Evolutionary conservation across 495 filamentous ascomycete species (phyloP), one percentile per base, ranked within the genome.

Genomic region (Sordaria brevicollis): DNA sequence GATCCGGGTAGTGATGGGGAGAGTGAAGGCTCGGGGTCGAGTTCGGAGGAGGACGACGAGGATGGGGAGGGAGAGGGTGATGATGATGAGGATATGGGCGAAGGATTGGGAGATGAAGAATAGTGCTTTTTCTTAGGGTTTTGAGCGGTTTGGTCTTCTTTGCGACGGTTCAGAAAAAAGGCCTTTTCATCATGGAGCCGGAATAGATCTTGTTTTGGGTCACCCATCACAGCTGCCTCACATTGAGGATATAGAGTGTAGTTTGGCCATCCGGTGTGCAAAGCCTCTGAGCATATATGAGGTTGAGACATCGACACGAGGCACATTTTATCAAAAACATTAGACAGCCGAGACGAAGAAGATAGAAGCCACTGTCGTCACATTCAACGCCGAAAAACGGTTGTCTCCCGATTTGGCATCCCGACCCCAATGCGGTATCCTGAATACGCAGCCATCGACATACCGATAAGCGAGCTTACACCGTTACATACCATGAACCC

Each of bases 1-100:
- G 89, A 94, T 74, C 92, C 92, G 4, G 92, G 90, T 2, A 91
- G 88, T 71, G 91, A 90, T 0, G 89, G 83, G 4, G 89, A 91
- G 7, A 92, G 88, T 71, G 92, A 92, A 29, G 91, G 90, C 5
- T 87, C 84, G 36, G 91, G 88, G 35, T 82, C 80, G 3, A 86
- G 82, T 35, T 71, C 71, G 1, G 82, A 77, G 66, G 86, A 86
- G 0, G 84, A 83, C 9, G 85, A 79, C 3, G 85, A 84, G 1
- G 85, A 84, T 35, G 84, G 82, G 10, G 83, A 84, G 21, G 83
- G 80, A 11, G 85, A 80, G 69, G 81, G 72, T 0, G 84, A 82
- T 13, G 84, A 83, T 6, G 80, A 79, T 6, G 84, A 82, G 35
- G 84, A 78, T 7, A 85, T 81, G 7, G 86, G 84, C 19, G 69